Base-by-base conservation (phyloP, 192 early-diverging fungal genomes). In the Podila epigama region DNA sequence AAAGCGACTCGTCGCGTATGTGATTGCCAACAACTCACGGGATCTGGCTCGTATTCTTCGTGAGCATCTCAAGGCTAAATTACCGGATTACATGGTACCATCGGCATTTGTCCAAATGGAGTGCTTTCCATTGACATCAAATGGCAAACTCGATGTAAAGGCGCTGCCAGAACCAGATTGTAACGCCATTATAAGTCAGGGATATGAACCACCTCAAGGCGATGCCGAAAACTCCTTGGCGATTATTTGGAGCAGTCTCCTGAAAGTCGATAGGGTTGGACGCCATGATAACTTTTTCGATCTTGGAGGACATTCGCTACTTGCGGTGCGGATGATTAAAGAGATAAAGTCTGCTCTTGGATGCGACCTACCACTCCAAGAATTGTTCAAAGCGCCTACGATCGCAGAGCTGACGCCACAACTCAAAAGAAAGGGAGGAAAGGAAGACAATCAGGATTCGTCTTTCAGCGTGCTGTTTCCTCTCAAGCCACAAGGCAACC, bases 81-180 rank as follows among this genome's bases (percentile, higher is more conserved):
- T 93, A 20, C 89, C 92, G 10, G 66, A 65, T 8, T 93, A 93
- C 63, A 89, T 89, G 55, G 83, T 93, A 34, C 92, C 92, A 3
- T 63, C 79, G n/a, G 40, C 64, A 22, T 71, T 69, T 51, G 53
- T 69, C 11, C 36, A 50, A 5, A 28, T 82, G 50, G 70, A 79
- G 11, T 34, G 5, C 0, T 40, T 83, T 18, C 77, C 77, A 22
- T n/a, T 75, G 28, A 71, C 67, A 31, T 20, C 59, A 22, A 66
- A 67, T 42, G 70, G 68, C 29, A 77, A 82, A 27, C 60, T 78
- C 25, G 57, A 83, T 59, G 64, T 70, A 36, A 68, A 55, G n/a
- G 82, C 70, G 4, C 64, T 82, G 1, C 80, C 70, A 4, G 41
- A 32, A 3, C 70, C 70, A 32, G 63, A 62, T 20, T 57, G 35